phyloP scores from a whole-genome alignment of 768 basidiomycete species.

The Kwoniella mangroviensis region DNA sequence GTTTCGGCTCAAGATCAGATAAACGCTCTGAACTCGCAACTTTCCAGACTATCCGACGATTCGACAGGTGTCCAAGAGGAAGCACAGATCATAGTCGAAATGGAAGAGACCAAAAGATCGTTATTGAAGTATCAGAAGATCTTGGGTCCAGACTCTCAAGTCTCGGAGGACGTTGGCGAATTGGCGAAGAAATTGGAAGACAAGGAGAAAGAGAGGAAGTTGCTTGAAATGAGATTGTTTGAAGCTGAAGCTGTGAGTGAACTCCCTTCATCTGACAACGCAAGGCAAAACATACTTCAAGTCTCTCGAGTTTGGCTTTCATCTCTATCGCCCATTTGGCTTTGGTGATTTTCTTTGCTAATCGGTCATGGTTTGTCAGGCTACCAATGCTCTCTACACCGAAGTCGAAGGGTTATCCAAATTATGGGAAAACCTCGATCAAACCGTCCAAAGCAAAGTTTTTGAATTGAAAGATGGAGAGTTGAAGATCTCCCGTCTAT shows the following conservation, averaged over 20 bases:
- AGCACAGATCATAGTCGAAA: constrained; percentile 22
- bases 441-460: constrained; percentile 79
- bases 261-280: too few species aligned
- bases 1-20: constrained; percentile 53
- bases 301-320: too few species aligned
- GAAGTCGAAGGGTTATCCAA: constrained; percentile 85
- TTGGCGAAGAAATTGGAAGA: constrained; percentile 66
- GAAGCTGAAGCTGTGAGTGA: constrained; percentile 69
- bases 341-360: background rate
- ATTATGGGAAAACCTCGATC: constrained; percentile 83
- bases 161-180: constrained; percentile 63
- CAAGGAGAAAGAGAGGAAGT: constrained; percentile 72
- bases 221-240: constrained; percentile 67
- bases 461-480: constrained; percentile 78
- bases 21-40: constrained; percentile 32
- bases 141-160: constrained; percentile 65
- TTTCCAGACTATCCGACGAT: constrained; percentile 8
- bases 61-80: constrained; percentile 12
- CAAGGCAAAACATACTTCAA: too few species aligned
- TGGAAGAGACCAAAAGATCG: constrained; percentile 20
- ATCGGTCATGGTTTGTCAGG: constrained; percentile 58
- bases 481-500: constrained; percentile 69
- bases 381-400: constrained; percentile 74
- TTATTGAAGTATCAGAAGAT: constrained; percentile 65
- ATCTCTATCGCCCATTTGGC: too few species aligned